These are phyloP conservation scores for Rhodotorula sp. DNA, from an alignment of 1,284 basidiomycete genomes.

Conservation along the genomic window DNA sequence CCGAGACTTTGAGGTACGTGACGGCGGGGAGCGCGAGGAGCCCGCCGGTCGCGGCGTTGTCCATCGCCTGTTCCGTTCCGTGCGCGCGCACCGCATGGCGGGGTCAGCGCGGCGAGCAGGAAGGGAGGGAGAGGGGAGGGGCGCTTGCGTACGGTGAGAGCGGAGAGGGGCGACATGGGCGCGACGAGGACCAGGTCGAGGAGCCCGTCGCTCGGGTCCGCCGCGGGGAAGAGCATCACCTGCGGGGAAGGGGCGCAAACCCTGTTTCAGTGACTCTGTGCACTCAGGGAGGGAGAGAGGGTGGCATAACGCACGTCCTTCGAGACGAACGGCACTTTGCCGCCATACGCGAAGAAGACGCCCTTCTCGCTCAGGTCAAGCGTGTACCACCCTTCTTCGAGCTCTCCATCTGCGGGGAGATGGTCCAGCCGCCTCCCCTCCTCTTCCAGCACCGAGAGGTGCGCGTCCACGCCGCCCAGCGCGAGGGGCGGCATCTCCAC, in stretches of 20 bases:
- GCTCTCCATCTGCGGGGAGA: constrained; percentile 11
- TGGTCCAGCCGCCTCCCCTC: not conserved
- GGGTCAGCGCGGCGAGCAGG: not conserved
- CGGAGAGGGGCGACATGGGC: constrained; percentile 25
- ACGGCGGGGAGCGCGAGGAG: constrained; percentile 56
- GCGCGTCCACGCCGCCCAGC: constrained; percentile 47
- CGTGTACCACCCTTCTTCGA: constrained; percentile 13
- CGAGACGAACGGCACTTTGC: constrained; percentile 57
- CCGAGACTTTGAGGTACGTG: constrained; percentile 39
- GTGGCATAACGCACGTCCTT: constrained; percentile 30
- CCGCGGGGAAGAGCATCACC: constrained; percentile 83
- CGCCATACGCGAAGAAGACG: constrained; percentile 67
- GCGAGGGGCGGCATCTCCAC: constrained; percentile 55
- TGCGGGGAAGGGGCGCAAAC: too few relatives aligned
- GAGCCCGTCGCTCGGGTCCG: constrained; percentile 72
- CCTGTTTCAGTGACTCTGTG: too few relatives aligned
- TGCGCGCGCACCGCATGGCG: not conserved
- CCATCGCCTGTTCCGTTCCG: constrained; percentile 58
- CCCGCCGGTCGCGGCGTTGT: constrained; percentile 68
- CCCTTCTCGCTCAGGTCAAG: constrained; percentile 54
- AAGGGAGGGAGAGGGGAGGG: too few relatives aligned
- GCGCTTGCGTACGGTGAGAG: constrained; percentile 26
- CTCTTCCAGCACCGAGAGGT: not conserved
- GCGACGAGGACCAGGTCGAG: constrained; percentile 73
- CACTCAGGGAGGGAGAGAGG: too few relatives aligned